Conservation (phyloP, 1,284 basidiomycete species). For the Heterobasidion parviporum region DNA sequence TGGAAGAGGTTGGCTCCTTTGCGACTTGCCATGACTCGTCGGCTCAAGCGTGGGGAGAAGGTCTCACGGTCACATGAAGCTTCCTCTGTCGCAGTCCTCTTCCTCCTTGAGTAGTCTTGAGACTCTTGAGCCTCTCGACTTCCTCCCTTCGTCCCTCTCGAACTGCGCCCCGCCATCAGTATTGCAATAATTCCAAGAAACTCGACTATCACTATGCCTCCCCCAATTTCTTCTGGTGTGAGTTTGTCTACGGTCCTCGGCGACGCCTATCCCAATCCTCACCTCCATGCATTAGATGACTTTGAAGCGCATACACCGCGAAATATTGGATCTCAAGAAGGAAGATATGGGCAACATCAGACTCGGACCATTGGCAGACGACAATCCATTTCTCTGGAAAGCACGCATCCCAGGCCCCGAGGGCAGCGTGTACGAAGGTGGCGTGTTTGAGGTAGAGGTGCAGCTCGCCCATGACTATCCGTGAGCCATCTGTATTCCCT, state of each 20-base stretch:
- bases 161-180: too few species aligned
- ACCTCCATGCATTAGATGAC: constrained; percentile 48
- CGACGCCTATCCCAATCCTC: not conserved
- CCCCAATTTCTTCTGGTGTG: not conserved
- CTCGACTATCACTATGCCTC: not conserved
- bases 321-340: constrained; percentile 77
- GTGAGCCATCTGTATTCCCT: constrained; percentile 35
- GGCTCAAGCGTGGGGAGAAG: not conserved
- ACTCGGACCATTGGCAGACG: constrained; percentile 49
- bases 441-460: constrained; percentile 73
- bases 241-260: not conserved
- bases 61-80: not conserved
- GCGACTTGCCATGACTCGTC: not conserved
- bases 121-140: too few species aligned
- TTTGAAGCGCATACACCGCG: constrained; percentile 81
- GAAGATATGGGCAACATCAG: constrained; percentile 76
- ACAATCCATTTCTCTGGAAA: constrained; percentile 43
- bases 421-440: constrained; percentile 85
- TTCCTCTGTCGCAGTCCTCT: not conserved
- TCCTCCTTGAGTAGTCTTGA: too few species aligned
- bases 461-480: constrained; percentile 74
- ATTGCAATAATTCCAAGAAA: too few species aligned
- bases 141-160: too few species aligned
- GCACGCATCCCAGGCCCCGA: constrained; percentile 71
- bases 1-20: not conserved